Conservation (phyloP, 2,329 filamentous ascomycete species). For the Aspergillus flavus region DNA sequence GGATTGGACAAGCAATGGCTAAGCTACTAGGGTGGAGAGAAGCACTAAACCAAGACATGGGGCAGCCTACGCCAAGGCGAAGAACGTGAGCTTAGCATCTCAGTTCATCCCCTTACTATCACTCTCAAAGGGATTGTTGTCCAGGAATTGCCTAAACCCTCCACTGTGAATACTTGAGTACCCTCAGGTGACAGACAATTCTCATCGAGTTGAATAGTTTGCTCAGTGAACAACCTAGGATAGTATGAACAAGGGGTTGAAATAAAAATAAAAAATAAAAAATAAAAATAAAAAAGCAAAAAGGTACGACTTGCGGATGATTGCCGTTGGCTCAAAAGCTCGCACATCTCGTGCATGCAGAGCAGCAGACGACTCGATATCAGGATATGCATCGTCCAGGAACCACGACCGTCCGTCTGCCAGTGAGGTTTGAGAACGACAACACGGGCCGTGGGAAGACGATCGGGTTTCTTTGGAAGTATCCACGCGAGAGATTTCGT, state of each 20-base stretch:
- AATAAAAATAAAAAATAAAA: background rate
- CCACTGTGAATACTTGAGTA: background rate
- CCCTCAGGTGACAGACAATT: background rate
- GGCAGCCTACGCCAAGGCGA: background rate
- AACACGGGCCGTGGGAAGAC: background rate
- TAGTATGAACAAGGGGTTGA: background rate
- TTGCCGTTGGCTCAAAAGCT: background rate
- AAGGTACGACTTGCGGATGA: background rate
- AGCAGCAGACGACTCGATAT: background rate
- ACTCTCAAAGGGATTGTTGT: background rate
- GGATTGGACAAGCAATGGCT: slow-evolving; percentile 1
- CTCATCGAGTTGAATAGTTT: background rate
- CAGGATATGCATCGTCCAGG: background rate
- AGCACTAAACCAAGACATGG: background rate
- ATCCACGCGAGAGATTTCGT: background rate
- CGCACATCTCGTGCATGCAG: background rate
- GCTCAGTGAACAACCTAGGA: background rate
- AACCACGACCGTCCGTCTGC: background rate
- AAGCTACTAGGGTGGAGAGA: background rate
- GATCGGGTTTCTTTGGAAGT: background rate
- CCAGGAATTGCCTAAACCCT: background rate
- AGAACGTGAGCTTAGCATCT: background rate
- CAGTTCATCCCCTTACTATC: background rate
- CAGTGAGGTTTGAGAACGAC: background rate
- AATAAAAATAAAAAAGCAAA: background rate